Base-by-base conservation (phyloP, 805 yeast genomes). In the Starmerella khaoyaiensis region DNA sequence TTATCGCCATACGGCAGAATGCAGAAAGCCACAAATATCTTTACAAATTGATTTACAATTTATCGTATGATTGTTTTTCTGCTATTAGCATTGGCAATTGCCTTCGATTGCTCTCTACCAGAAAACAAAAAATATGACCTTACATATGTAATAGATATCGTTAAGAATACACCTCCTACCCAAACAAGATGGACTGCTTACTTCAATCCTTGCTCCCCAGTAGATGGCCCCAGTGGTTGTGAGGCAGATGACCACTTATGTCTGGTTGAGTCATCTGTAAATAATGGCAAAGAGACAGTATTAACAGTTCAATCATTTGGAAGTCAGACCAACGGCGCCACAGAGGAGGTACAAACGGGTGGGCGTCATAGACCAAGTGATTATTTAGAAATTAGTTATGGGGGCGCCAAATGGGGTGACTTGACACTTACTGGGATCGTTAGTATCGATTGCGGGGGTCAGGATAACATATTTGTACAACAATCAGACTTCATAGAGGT, bases 81-180 rank as follows among this genome's bases (percentile, higher is more conserved):
- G n/a, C n/a, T n/a, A n/a, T n/a, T n/a, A n/a, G n/a, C n/a, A n/a
- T n/a, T n/a, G n/a, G n/a, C n/a, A n/a, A n/a, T n/a, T n/a, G n/a
- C n/a, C n/a, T n/a, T n/a, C n/a, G n/a, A n/a, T n/a, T n/a, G n/a
- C n/a, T n/a, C n/a, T n/a, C n/a, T n/a, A n/a, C n/a, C n/a, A n/a
- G n/a, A n/a, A n/a, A n/a, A n/a, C n/a, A n/a, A n/a, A n/a, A n/a
- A n/a, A n/a, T n/a, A n/a, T n/a, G n/a, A n/a, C n/a, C n/a, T n/a
- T n/a, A 53, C 69, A 4, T 70, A 71, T 46, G 36, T 58, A 1
- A 58, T 63, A n/a, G 51, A 64, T 5, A 26, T 50, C 4, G 47
- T 63, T 14, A 60, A 57, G 22, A 68, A 67, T 30, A 81, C 95
- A 9, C 97, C 97, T 14, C 97, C 98, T 1, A 70, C 87, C 10